Percentiles rank a stretch among this genome's conserved stretches.
Conservation (phyloP, 371 early-diverging fungal genomes). For the Lichtheimia hyalospora region DNA sequence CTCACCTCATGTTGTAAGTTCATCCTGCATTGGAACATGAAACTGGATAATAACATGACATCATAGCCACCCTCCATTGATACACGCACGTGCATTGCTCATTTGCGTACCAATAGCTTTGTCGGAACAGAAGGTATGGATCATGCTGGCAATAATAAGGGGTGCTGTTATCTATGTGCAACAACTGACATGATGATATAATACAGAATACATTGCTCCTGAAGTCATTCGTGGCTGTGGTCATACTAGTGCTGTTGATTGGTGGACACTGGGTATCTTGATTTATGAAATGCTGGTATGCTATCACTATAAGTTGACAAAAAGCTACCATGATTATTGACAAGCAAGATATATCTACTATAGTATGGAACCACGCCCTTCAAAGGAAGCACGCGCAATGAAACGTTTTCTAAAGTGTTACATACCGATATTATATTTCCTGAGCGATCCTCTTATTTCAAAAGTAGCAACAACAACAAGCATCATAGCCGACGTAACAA, state of each 20-base stretch:
- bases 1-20: slow-evolving; percentile 50
- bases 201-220: slow-evolving; percentile 93
- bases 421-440: slow-evolving; percentile 10
- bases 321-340: not conserved
- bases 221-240: slow-evolving; percentile 90
- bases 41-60: not conserved
- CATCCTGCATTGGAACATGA: not conserved
- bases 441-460: slow-evolving; percentile 11
- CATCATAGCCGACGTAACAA: slow-evolving; percentile 3
- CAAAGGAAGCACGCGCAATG: slow-evolving; percentile 84
- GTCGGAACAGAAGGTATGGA: slow-evolving; percentile 93
- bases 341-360: not conserved
- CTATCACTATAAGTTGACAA: not conserved
- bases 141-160: too few species aligned
- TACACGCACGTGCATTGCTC: slow-evolving; percentile 84
- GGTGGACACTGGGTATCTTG: slow-evolving; percentile 98
- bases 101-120: slow-evolving; percentile 90
- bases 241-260: slow-evolving; percentile 94
- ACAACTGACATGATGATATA: not conserved
- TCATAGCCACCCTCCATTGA: slow-evolving; percentile 70
- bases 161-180: too few species aligned
- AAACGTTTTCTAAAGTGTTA: slow-evolving; percentile 61
- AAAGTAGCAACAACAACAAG: slow-evolving; percentile 6
- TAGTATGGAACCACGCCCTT: slow-evolving; percentile 88
- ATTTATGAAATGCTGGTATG: slow-evolving; percentile 94